Evolutionary conservation across 768 basidiomycete species (phyloP).

Genomic region (Trametopsis cervina): DNA sequence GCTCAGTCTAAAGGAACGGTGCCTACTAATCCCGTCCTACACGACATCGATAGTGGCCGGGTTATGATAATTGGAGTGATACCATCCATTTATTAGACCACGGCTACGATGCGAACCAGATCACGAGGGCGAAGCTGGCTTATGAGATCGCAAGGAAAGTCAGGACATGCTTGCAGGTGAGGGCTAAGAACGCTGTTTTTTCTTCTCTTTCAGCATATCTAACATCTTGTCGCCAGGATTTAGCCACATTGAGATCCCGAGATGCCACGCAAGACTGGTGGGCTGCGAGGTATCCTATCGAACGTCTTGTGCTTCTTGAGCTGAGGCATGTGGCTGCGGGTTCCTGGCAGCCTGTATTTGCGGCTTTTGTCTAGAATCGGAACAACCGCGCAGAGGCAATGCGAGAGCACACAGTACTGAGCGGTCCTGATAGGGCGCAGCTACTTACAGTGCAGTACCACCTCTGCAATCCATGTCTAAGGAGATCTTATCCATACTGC

Average conservation of each 20-base stretch:
- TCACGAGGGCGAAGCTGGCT: background rate
- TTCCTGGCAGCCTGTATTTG: background rate
- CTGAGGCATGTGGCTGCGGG: background rate
- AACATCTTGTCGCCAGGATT: background rate
- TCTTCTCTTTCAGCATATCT: background rate
- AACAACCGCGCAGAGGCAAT: no score
- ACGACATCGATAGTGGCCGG: background rate
- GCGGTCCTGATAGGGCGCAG: no score
- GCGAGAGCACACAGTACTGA: no score
- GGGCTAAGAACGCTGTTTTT: conserved; percentile 5
- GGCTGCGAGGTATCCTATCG: background rate
- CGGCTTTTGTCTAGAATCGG: background rate
- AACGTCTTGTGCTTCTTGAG: background rate
- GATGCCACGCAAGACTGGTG: background rate
- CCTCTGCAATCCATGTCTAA: no score
- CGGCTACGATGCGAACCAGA: background rate
- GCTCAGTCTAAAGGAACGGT: background rate
- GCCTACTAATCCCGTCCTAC: background rate
- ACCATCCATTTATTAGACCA: background rate
- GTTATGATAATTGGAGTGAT: background rate
- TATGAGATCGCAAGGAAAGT: background rate
- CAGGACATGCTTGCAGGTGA: background rate
- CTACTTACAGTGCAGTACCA: no score
- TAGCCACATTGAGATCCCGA: no score
- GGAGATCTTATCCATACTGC: no score